phyloP scores from a whole-genome alignment of 1,284 basidiomycete genomes.

The Boletellus deceptivus region DNA sequence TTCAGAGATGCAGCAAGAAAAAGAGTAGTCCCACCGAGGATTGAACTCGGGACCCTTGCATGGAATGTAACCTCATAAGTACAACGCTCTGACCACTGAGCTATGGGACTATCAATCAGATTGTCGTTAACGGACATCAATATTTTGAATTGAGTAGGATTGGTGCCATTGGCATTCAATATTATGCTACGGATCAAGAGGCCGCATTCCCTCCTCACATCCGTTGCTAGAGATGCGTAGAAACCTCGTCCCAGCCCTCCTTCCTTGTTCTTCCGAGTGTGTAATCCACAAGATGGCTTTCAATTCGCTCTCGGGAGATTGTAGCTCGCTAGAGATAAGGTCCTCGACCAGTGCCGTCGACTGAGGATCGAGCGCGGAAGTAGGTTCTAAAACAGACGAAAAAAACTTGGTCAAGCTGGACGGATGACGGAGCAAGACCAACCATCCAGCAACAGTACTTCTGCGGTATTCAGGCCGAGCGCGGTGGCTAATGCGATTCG shows the following conservation, averaged over 20 bases:
- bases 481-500: constrained; percentile 76
- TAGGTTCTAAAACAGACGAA: constrained; percentile 61
- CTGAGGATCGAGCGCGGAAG: constrained; percentile 79
- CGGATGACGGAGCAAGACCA: constrained; percentile 28
- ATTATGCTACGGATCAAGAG: constrained; percentile 21
- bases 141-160: not conserved
- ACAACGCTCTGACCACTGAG: constrained; percentile 41
- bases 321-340: constrained; percentile 53
- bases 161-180: too few species aligned
- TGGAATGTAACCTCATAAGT: constrained; percentile 39
- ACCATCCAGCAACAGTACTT: constrained; percentile 85
- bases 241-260: constrained; percentile 70
- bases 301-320: constrained; percentile 45
- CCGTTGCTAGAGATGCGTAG: constrained; percentile 49
- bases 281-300: constrained; percentile 86
- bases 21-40: constrained; percentile 37
- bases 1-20: not conserved
- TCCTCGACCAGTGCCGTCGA: constrained; percentile 65
- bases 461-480: constrained; percentile 68
- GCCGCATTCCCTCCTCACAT: constrained; percentile 43
- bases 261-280: constrained; percentile 77
- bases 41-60: constrained; percentile 40
- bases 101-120: constrained; percentile 34
- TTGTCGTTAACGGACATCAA: rapidly evolving
- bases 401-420: not conserved